These are phyloP conservation scores for Glycyrrhiza uralensis DNA, from an alignment of 306 rosid species.

Conservation along the genomic window DNA sequence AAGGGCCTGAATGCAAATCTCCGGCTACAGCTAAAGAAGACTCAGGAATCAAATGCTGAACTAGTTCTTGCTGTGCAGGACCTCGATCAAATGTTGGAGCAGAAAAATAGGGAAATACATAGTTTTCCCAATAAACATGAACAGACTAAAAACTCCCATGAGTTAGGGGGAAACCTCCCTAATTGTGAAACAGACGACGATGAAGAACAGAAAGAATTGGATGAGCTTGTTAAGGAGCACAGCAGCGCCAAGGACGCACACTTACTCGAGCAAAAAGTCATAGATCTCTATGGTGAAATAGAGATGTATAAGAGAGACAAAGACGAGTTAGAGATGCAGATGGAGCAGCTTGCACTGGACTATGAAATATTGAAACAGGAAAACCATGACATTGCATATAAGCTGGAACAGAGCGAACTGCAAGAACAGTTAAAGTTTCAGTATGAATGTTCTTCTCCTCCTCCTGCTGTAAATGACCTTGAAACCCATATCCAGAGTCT, in stretches of 20 bases:
- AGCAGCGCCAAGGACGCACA: slow-evolving; percentile 51
- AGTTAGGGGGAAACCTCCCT: slow-evolving; percentile 30
- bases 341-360: slow-evolving; percentile 99
- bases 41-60: slow-evolving; percentile 78
- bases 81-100: slow-evolving; percentile 74
- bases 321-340: slow-evolving; percentile 94
- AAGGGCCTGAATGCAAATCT: slow-evolving; percentile 79
- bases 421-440: slow-evolving; percentile 84
- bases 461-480: slow-evolving; percentile 43
- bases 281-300: slow-evolving; percentile 73
- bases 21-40: slow-evolving; percentile 73
- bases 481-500: slow-evolving; percentile 57
- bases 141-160: slow-evolving; percentile 34
- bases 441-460: slow-evolving; percentile 74
- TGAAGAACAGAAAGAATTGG: slow-evolving; percentile 80
- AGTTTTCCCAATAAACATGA: slow-evolving; percentile 34
- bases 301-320: slow-evolving; percentile 84
- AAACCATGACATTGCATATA: slow-evolving; percentile 84
- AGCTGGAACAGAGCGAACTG: slow-evolving; percentile 82
- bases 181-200: slow-evolving; percentile 58
- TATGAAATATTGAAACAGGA: slow-evolving; percentile 97
- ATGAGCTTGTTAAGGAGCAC: slow-evolving; percentile 68
- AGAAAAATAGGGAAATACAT: slow-evolving; percentile 49
- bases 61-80: slow-evolving; percentile 79
- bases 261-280: slow-evolving; percentile 62